These are phyloP conservation scores for Chlorella sorokiniana DNA, from an alignment of 139 green algal species.

Conservation along the genomic window DNA sequence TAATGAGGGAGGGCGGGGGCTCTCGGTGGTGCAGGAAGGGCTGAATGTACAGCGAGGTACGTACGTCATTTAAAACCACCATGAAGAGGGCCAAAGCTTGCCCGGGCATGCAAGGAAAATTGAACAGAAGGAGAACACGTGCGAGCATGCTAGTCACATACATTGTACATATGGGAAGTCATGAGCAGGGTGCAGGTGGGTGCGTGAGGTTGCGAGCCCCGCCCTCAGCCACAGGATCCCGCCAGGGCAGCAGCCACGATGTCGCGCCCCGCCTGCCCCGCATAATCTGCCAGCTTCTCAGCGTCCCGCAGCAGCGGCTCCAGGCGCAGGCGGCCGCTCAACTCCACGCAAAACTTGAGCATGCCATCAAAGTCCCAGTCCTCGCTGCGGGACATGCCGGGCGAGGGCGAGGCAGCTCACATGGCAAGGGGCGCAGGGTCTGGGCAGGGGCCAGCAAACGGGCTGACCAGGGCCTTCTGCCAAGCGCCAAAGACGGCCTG, in stretches of 20 bases:
- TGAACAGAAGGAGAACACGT: no score
- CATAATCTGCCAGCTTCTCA: conserved; percentile 50
- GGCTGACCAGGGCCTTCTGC: neutral
- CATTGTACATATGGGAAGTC: neutral
- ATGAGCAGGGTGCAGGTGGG: neutral
- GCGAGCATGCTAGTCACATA: no score
- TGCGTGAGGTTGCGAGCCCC: neutral
- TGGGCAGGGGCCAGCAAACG: neutral
- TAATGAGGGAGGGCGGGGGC: no score
- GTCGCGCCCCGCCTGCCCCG: conserved; percentile 27
- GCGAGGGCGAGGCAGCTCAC: neutral
- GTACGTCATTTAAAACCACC: no score
- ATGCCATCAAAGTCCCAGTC: conserved; percentile 78
- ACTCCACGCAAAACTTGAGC: conserved; percentile 71
- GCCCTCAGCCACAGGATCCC: neutral
- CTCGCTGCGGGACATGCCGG: conserved; percentile 7
- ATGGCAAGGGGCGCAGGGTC: neutral
- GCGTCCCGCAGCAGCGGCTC: conserved; percentile 66
- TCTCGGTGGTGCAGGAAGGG: no score
- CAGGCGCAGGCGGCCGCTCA: conserved; percentile 70
- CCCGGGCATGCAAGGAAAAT: no score
- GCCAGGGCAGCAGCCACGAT: conserved; percentile 2
- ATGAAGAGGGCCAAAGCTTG: no score
- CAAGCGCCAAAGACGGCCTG: no score
- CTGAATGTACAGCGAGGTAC: no score